Base-by-base conservation (phyloP, 176 grass and related monocot species). In the Cocos nucifera region DNA sequence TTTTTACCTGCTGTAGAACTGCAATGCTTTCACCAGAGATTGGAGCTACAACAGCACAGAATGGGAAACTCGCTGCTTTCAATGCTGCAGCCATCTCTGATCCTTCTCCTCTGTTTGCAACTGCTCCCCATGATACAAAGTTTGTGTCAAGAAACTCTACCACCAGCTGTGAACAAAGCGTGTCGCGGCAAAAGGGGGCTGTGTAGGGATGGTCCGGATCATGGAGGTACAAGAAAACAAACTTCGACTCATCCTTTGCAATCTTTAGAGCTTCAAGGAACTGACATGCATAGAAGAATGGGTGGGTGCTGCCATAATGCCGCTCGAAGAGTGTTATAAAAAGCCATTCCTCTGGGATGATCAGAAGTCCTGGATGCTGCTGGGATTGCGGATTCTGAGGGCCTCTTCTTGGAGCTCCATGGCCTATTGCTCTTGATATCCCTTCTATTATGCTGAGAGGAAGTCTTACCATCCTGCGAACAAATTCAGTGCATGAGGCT, bases 61-160 rank as follows among this genome's bases (percentile, higher is more conserved):
- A 90, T 4, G 86, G 86, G 75, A 86, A 86, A 64, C 71, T 77
- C 1, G 54, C 62, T 19, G 79, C 75, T 50, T 65, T 72, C 78
- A 90, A 66, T 49, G 78, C 59, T 8, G 62, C 70, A 5, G 63
- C 78, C 78, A 90, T 73, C 67, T 65, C 75, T 0, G 18, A 17
- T 0, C 82, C 82, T 58, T 90, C 82, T 0, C 78, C 78, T 19
- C 53, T 69, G 61, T 32, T 58, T 6, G 0, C 23, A 44, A 90
- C 68, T 17, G 82, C 86, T 19, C 71, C 86, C 75, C 75, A 86
- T 4, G 71, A 82, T 72, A 86, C 75, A 20, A 90, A 90, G 65
- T 90, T 90, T 24, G 75, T 57, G 69, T 90, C 86, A 15, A 90
- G 86, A 59, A 86, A 90, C 73, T 90, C 58, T 26, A 82, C 82